Evolutionary conservation across 768 basidiomycete genomes (phyloP).

Genomic region (Scleroderma citrinum): DNA sequence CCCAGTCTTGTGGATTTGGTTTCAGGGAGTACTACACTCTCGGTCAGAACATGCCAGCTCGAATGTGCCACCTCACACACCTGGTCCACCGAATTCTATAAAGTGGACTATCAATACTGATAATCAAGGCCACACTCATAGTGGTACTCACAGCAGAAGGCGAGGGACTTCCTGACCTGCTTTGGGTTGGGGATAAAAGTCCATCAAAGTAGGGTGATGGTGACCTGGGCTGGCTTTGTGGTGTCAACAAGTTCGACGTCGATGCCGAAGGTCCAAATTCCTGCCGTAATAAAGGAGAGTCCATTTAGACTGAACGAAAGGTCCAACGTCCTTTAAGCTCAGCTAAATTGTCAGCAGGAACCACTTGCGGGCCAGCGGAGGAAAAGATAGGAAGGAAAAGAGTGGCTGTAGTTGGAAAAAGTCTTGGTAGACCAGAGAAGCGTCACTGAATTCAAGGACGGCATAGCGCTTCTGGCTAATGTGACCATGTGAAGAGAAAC

Average conservation of each 20-base stretch:
- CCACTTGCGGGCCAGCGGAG: not conserved
- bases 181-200: constrained; percentile 10
- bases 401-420: not conserved
- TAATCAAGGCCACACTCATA: not conserved
- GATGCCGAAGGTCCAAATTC: constrained; percentile 24
- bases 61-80: constrained; percentile 3
- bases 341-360: not conserved
- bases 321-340: not conserved
- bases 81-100: constrained; percentile 26
- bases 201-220: constrained; percentile 14
- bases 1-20: constrained; percentile 44
- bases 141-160: constrained; percentile 18
- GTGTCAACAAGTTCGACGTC: constrained; percentile 16
- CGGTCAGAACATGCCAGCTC: not conserved
- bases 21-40: constrained; percentile 32
- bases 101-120: not conserved
- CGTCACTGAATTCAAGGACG: not conserved
- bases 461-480: not conserved
- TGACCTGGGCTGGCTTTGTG: constrained; percentile 10
- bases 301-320: constrained; percentile 15
- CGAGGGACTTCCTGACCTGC: constrained; percentile 24
- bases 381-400: not conserved
- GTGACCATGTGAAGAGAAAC: constrained; percentile 5
- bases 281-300: constrained; percentile 20
- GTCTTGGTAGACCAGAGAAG: not conserved